Evolutionary conservation across 1,284 basidiomycete species (phyloP).

Genomic region (Austroboletus niveus): DNA sequence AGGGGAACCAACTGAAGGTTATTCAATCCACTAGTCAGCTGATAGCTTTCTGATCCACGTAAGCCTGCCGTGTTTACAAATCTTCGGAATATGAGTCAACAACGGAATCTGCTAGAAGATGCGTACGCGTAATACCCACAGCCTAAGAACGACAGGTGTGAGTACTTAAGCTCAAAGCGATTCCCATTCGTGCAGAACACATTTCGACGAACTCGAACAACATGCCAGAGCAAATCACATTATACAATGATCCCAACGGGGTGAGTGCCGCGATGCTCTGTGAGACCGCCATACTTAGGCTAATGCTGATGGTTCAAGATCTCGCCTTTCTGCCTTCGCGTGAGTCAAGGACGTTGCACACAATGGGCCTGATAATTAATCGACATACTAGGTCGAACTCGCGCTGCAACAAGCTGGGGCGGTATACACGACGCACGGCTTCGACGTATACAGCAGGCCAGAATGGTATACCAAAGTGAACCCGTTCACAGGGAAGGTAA

Average conservation of each 20-base stretch:
- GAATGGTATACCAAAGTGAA: slow-evolving; percentile 16
- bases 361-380: background rate
- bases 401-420: slow-evolving; percentile 15
- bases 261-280: background rate
- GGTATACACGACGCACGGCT: background rate
- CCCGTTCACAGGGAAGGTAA: slow-evolving; percentile 11
- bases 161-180: no score
- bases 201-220: background rate
- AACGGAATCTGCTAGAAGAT: no score
- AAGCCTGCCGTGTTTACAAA: no score
- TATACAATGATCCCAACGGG: background rate
- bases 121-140: no score
- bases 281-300: no score
- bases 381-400: slow-evolving; percentile 12
- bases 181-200: background rate
- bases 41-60: no score
- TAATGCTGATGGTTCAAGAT: background rate
- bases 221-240: slow-evolving; percentile 5
- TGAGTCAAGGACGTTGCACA: background rate
- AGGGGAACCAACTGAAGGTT: no score
- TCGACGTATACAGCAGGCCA: slow-evolving; percentile 15
- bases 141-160: no score
- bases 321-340: background rate
- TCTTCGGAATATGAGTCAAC: no score
- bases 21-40: no score